Conservation (phyloP, 1,284 basidiomycete genomes). For the Cryptococcus sp. region DNA sequence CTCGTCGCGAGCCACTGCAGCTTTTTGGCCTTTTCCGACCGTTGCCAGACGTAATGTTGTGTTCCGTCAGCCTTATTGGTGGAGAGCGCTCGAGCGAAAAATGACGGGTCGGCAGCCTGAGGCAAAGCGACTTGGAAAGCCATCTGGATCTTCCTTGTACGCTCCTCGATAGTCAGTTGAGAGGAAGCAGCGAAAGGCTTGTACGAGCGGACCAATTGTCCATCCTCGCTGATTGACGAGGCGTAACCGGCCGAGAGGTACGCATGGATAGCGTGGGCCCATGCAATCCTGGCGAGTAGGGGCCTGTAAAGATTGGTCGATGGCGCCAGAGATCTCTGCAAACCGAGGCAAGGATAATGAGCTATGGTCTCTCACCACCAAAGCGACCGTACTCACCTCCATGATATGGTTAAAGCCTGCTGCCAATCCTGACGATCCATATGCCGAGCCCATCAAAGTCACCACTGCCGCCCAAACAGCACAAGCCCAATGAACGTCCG, state of each 20-base stretch:
- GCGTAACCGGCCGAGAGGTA: constrained; percentile 38
- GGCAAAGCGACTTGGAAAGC: constrained; percentile 30
- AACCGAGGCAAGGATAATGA: background rate
- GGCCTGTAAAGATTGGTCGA: constrained; percentile 39
- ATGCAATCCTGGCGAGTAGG: constrained; percentile 42
- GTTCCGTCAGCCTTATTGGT: constrained; percentile 10
- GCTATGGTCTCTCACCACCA: background rate
- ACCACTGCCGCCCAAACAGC: constrained; percentile 48
- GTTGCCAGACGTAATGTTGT: constrained; percentile 36
- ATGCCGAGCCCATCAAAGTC: constrained; percentile 46
- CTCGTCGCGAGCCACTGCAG: constrained; percentile 37
- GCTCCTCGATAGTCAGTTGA: constrained; percentile 22
- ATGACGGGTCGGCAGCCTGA: constrained; percentile 13
- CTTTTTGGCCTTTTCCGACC: constrained; percentile 38
- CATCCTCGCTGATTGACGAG: constrained; percentile 24
- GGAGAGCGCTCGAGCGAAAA: constrained; percentile 15
- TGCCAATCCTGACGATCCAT: constrained; percentile 34
- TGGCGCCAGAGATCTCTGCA: constrained; percentile 38
- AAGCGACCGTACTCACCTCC: constrained; percentile 38
- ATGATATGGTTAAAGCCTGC: constrained; percentile 47
- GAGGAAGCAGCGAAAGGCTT: constrained; percentile 32
- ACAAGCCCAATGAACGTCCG: constrained; percentile 49
- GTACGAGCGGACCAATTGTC: constrained; percentile 32
- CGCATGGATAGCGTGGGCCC: constrained; percentile 52
- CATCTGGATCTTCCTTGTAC: constrained; percentile 29